phyloP scores from a whole-genome alignment of 2,329 filamentous ascomycete species.

The Penicillium sp. region DNA sequence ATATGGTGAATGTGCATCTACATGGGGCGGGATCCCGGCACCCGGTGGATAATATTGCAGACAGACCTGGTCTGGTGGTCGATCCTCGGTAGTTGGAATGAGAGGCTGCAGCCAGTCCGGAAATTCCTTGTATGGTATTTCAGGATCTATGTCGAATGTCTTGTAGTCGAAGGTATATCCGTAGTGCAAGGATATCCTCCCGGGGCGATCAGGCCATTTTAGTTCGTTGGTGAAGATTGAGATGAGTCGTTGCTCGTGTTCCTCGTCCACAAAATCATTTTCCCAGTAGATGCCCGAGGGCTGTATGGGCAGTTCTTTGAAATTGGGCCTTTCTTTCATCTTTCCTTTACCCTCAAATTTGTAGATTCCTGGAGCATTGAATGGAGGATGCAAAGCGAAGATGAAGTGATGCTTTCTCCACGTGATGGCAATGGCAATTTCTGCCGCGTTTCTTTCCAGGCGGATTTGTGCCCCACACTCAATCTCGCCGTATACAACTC shows the following conservation, averaged over 20 bases:
- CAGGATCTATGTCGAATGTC: conserved; percentile 59
- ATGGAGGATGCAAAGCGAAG: background rate
- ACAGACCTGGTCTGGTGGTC: conserved; percentile 62
- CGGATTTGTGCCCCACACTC: background rate
- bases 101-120: conserved; percentile 57
- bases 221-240: conserved; percentile 51
- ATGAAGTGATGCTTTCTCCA: background rate
- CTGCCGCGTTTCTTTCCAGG: background rate
- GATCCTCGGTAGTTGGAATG: conserved; percentile 49
- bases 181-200: conserved; percentile 58
- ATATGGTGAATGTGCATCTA: conserved; percentile 60
- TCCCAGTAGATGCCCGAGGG: conserved; percentile 45
- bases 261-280: conserved; percentile 51
- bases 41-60: conserved; percentile 65
- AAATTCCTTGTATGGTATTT: conserved; percentile 56
- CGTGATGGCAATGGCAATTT: conserved; percentile 2
- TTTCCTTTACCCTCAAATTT: background rate
- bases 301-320: conserved; percentile 30
- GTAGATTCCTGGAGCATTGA: background rate
- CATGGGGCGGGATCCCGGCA: conserved; percentile 64
- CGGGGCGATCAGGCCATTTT: conserved; percentile 52
- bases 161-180: conserved; percentile 64
- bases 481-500: background rate
- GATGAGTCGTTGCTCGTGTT: conserved; percentile 52
- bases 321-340: conserved; percentile 14